These are phyloP conservation scores for Blastosporella zonata DNA, from an alignment of 1,284 basidiomycete genomes.

Conservation along the genomic window DNA sequence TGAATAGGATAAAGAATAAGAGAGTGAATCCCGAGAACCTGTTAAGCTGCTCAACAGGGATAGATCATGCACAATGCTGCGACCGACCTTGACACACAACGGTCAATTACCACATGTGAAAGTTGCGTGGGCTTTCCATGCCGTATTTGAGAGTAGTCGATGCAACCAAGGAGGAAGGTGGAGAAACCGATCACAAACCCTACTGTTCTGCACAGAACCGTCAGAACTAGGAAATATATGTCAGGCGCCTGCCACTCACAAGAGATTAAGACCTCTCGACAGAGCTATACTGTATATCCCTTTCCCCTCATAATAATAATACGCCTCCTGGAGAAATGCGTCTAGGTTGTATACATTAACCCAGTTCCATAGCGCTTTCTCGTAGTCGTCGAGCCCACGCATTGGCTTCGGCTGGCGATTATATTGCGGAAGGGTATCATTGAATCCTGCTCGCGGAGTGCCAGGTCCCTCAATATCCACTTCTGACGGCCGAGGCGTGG, in stretches of 20 bases:
- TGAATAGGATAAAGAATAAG: constrained; percentile 81
- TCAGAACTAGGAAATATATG: background rate
- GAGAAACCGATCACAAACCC: constrained; percentile 98
- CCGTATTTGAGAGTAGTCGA: constrained; percentile 85
- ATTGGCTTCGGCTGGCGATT: constrained; percentile 45
- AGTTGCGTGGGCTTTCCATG: constrained; percentile 62
- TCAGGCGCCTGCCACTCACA: constrained; percentile 64
- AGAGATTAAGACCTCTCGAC: constrained; percentile 81
- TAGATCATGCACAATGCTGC: constrained; percentile 3
- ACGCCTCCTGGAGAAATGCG: constrained; percentile 91
- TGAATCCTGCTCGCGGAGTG: constrained; percentile 17
- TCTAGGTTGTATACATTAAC: constrained; percentile 98
- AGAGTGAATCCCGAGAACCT: constrained; percentile 83
- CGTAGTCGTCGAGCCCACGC: constrained; percentile 78
- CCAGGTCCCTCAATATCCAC: constrained; percentile 39
- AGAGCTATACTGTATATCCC: constrained; percentile 94
- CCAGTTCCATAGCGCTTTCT: constrained; percentile 97
- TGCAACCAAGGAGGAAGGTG: constrained; percentile 91
- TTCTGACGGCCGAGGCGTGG: constrained; percentile 68
- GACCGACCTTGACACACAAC: constrained; percentile 77
- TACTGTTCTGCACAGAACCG: constrained; percentile 65
- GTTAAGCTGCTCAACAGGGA: constrained; percentile 17
- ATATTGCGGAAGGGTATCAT: constrained; percentile 19
- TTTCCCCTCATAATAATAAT: constrained; percentile 94
- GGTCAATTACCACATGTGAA: constrained; percentile 76